Base-by-base conservation (phyloP, 345 rosid genomes). In the Boechera divaricarpa region DNA sequence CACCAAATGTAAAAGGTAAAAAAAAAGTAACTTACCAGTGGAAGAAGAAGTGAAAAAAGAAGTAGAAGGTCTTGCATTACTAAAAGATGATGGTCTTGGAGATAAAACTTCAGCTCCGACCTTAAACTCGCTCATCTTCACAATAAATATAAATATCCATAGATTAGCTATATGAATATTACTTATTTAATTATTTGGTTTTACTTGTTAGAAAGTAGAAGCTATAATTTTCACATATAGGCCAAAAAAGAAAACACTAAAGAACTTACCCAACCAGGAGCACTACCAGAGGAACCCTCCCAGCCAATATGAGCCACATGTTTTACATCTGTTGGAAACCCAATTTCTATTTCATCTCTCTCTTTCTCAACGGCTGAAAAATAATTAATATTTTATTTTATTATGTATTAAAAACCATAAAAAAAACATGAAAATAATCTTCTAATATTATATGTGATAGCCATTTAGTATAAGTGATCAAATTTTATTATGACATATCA, bases 281-380 rank as follows among this genome's bases (percentile, higher is more conserved):
- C 86, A 79, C 69, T 75, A 35, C 91, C 88, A 76, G 96, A 84
- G 55, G 82, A 75, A 42, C 95, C 92, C 42, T 94, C 97, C 95
- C 89, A 89, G 1, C 97, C 97, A 61, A 94, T 88, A 68, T 92
- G 97, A 48, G 98, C 90, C 76, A 92, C 94, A 74, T 94, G 98
- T 80, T 90, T 94, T 26, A 94, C 98, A 84, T 94, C 97, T 69
- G 98, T 92, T 5, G 97, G 98, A 64, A 82, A 89, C 84, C 98
- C 98, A 79, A 94, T 94, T 78, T 94, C 89, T 72, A 78, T 78
- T 66, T 78, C 87, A 86, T 81, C 84, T 77, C 94, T 72, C 89
- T 81, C 72, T 94, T 92, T 83, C 85, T 94, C 83, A 16, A 33
- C 51, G 2, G 58, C 78, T 78, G 78, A 12, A 32, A 44, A 49